These are phyloP conservation scores for Cardiospermum halicacabum DNA, from an alignment of 345 rosid genomes.

Conservation along the genomic window DNA sequence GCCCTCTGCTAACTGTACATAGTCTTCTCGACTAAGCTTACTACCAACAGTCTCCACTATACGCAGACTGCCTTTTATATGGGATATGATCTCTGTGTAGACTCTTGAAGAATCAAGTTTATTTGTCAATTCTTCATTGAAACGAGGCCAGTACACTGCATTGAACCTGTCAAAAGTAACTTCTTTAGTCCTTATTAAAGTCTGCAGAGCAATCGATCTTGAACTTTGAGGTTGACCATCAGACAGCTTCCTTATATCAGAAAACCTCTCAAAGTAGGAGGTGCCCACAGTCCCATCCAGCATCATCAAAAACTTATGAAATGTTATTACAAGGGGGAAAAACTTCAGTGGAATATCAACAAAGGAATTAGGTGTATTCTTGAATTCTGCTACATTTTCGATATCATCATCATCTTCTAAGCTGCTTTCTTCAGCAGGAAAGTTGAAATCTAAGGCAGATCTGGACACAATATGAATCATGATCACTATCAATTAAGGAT, in stretches of 20 bases:
- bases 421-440: conserved; percentile 15
- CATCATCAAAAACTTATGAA: conserved; percentile 51
- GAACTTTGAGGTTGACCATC: conserved; percentile 16
- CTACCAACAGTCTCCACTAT: conserved; percentile 24
- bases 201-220: conserved; percentile 20
- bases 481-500: background rate
- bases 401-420: conserved; percentile 22
- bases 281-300: conserved; percentile 47
- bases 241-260: conserved; percentile 21
- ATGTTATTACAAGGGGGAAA: conserved; percentile 52
- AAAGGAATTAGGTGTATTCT: conserved; percentile 41
- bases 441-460: conserved; percentile 28
- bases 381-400: conserved; percentile 30
- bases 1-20: conserved; percentile 29
- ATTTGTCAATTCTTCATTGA: conserved; percentile 29
- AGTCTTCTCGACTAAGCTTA: conserved; percentile 29
- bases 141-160: conserved; percentile 51
- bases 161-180: conserved; percentile 43
- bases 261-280: conserved; percentile 44
- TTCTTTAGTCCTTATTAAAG: conserved; percentile 39
- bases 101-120: conserved; percentile 43
- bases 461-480: conserved; percentile 23
- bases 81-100: conserved; percentile 51
- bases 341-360: conserved; percentile 22
- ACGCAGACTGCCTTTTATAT: conserved; percentile 42